Base-by-base conservation (phyloP, 2,329 filamentous ascomycete species). In the Cladosporium sp. region DNA sequence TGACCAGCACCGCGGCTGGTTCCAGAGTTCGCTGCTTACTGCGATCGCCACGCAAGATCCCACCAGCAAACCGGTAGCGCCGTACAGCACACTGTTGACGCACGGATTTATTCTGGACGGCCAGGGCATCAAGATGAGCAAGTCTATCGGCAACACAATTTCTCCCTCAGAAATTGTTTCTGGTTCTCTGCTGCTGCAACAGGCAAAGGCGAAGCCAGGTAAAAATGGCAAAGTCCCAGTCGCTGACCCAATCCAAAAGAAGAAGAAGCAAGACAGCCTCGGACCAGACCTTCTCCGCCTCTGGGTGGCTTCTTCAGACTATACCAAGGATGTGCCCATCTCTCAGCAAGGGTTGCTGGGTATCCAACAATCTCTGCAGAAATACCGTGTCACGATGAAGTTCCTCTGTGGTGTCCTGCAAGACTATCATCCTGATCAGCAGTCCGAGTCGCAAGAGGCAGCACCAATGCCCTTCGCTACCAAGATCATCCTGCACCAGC, bases 1-100 rank as follows among this genome's bases (percentile, higher is more conserved):
- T 3, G 94, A 99, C 72, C 94, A 99, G 72, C 94, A 99, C 74
- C 88, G 94, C 39, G 94, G 94, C 30, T 99, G 94, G 94, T 99
- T 99, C 72, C 94, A 99, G 74, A 97, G 94, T 6, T 96, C 92
- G 63, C 82, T 99, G 11, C 81, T 99, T 58, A 97, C 94, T 0
- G 86, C 90, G 51, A 83, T 96, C 30, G 89, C 92, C 0, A 80
- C 82, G 3, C 82, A 86, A 65, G 75, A 74, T 43, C 70, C 74
- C 3, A 72, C 74, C 2, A 63, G 70, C 0, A 66, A 70, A 5
- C 67, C 72, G 5, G 67, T 76, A 64, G 81, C 93, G 0, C 94
- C 94, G 0, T 99, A 95, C 78, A 89, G 87, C 69, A 89, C 85
- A 3, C 80, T 99, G n/a, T 87, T 97, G 61, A 99, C 94, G 0